Conservation (phyloP, 768 basidiomycete genomes). For the Postia placenta region DNA sequence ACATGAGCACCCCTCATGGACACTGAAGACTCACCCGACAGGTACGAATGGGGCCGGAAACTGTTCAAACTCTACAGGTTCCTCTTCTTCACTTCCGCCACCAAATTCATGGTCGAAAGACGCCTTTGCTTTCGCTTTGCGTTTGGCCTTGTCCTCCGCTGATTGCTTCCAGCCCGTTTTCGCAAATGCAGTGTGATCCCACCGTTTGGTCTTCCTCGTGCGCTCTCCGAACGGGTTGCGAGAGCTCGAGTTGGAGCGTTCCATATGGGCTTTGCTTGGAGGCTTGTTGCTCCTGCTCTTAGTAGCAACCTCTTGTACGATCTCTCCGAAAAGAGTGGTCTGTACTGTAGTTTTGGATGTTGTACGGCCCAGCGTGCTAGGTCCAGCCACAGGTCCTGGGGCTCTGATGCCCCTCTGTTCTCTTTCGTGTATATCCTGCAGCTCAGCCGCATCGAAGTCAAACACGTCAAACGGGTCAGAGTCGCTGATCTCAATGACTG, state of each 20-base stretch:
- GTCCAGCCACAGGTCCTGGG: slow-evolving; percentile 33
- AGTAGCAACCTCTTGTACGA: slow-evolving; percentile 32
- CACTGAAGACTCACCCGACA: slow-evolving; percentile 19
- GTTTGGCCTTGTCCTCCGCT: slow-evolving; percentile 47
- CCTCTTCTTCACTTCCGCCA: slow-evolving; percentile 49
- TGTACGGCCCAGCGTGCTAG: slow-evolving; percentile 21
- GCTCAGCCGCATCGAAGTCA: slow-evolving; percentile 47
- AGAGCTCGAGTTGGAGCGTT: slow-evolving; percentile 35
- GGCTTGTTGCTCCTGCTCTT: slow-evolving; percentile 21
- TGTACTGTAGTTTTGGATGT: slow-evolving; percentile 41
- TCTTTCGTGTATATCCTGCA: slow-evolving; percentile 47
- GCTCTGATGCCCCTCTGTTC: slow-evolving; percentile 41
- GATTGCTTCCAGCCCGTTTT: slow-evolving; percentile 64
- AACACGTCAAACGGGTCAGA: slow-evolving; percentile 27
- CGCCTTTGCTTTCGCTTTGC: slow-evolving; percentile 34
- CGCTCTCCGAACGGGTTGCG: slow-evolving; percentile 16
- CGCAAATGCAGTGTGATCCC: slow-evolving; percentile 89
- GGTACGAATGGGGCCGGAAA: slow-evolving; percentile 64
- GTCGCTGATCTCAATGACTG: slow-evolving; percentile 38
- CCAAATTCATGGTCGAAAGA: slow-evolving; percentile 43
- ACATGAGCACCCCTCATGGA: background rate
- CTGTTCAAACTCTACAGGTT: slow-evolving; percentile 68
- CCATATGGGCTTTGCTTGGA: slow-evolving; percentile 28
- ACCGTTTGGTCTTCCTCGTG: slow-evolving; percentile 61
- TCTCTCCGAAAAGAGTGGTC: slow-evolving; percentile 63